Conservation (phyloP, 129 eudicot species). For the Escallonia rubra region DNA sequence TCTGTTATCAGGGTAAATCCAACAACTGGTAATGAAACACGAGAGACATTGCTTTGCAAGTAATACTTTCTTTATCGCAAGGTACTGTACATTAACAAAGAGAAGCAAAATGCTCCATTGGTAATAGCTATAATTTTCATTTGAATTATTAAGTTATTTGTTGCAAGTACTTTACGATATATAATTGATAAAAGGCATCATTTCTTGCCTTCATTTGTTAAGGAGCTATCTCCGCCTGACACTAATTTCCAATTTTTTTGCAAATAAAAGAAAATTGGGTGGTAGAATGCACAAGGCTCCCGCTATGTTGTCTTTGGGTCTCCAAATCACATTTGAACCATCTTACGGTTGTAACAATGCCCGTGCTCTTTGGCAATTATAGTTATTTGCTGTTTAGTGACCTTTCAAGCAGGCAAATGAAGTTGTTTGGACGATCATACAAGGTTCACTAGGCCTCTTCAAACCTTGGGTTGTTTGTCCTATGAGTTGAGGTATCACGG, state of each 20-base stretch:
- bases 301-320: too few relatives aligned
- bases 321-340: too few relatives aligned
- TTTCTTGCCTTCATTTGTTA: not conserved
- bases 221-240: not conserved
- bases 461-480: too few relatives aligned
- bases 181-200: not conserved
- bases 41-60: slow-evolving; percentile 75
- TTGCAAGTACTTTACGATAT: not conserved
- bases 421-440: too few relatives aligned
- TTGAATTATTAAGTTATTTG: not conserved
- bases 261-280: not conserved
- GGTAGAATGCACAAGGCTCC: too few relatives aligned
- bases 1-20: slow-evolving; percentile 57
- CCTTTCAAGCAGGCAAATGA: too few relatives aligned
- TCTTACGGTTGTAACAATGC: too few relatives aligned
- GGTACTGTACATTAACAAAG: not conserved
- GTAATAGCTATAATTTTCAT: not conserved
- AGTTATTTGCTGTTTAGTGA: too few relatives aligned
- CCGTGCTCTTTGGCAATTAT: too few relatives aligned
- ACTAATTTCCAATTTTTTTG: too few relatives aligned
- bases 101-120: not conserved
- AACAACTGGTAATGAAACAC: slow-evolving; percentile 70
- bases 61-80: slow-evolving; percentile 9
- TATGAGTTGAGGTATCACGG: too few relatives aligned
- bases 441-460: too few relatives aligned